Percentiles rank a stretch among this genome's conserved stretches.
phyloP scores from a whole-genome alignment of 345 rosid genomes.

The Acer yangbiense region DNA sequence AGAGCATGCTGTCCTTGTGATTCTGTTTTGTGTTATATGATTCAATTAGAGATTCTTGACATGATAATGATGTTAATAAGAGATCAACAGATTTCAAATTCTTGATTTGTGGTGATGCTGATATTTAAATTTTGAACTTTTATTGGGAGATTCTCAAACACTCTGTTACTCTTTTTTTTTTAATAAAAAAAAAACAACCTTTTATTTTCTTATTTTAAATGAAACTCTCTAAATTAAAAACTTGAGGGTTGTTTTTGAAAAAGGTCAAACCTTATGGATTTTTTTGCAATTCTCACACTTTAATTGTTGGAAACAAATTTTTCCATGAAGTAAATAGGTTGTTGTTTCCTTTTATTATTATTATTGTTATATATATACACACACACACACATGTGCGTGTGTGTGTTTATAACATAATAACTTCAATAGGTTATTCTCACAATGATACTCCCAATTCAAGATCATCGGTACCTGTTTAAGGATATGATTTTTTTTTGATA shows the following conservation, averaged over 20 bases:
- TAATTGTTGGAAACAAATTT: no score
- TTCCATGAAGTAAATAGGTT: no score
- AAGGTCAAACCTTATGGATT: not conserved
- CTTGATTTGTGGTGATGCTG: not conserved
- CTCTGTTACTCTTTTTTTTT: no score
- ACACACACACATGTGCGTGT: no score
- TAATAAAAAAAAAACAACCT: no score
- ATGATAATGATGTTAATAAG: not conserved
- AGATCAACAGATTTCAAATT: not conserved
- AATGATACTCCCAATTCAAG: not conserved
- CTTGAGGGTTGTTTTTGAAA: not conserved
- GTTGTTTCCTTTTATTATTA: no score
- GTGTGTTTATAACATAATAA: no score
- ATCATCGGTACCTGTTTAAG: not conserved
- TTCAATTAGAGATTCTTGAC: not conserved
- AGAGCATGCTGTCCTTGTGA: not conserved
- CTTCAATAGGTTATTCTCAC: no score
- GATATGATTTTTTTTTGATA: not conserved
- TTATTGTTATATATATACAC: no score
- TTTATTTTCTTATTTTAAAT: no score
- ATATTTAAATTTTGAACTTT: not conserved
- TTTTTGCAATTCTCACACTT: no score
- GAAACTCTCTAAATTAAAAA: not conserved
- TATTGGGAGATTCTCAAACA: not conserved
- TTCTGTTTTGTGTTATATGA: not conserved